Base-by-base conservation (phyloP, 1,284 basidiomycete species). In the Heterobasidion annosum region DNA sequence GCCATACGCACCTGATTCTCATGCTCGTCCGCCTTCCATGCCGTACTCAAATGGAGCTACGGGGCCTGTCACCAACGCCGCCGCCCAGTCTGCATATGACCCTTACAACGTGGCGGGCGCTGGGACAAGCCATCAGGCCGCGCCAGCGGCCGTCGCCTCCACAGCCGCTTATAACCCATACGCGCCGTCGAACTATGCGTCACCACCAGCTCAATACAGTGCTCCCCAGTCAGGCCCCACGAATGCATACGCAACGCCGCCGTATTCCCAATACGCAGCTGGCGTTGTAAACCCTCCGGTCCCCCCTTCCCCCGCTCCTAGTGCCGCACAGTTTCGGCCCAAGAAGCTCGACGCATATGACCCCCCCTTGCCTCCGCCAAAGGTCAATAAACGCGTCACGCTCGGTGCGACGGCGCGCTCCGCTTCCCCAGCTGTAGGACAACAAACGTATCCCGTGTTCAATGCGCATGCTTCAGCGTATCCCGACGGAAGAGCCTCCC, bases 321-420 rank as follows among this genome's bases (percentile, higher is more conserved):
- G 74, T 35, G 63, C 64, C 0, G 59, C 70, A 57, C 59, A 68
- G 68, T 71, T 78, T 65, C 67, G 88, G 53, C 84, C 86, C 15
- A 85, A 82, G 65, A 70, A 79, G 18, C 74, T 71, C 18, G 88
- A 90, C 62, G 88, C 89, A 1, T 91, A 91, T 61, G 88, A 91
- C 59, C 88, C 88, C 13, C 88, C 88, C 32, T 77, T 91, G 54
- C 83, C 81, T 18, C 72, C 77, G 5, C 71, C 74, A 16, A 81
- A 77, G 62, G 68, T 73, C 13, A 67, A 68, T 33, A 73, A 74
- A 50, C 73, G 74, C 53, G 64, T 63, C 15, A 63, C 64, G 40
- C 61, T 68, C n/a, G 55, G 62, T 50, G 61, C 61, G 33, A 59
- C 67, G 18, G 54, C 62, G 13, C 62, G 62, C 25, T 61, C 66